These are phyloP conservation scores for Tetradesmus lagerheimii DNA, from an alignment of 139 green algal species.

Conservation along the genomic window DNA sequence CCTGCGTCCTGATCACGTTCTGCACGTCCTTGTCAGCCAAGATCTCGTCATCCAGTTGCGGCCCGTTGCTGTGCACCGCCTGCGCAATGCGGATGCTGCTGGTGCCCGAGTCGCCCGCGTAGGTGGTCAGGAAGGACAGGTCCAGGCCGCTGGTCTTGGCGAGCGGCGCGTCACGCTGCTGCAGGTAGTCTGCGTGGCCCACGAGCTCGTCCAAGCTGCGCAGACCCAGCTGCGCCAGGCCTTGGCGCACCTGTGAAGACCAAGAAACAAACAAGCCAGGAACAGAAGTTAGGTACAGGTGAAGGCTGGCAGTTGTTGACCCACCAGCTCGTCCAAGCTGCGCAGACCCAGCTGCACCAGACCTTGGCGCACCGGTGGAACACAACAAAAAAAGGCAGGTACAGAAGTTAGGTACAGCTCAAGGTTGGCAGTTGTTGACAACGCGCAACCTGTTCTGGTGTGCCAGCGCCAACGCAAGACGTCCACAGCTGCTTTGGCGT, in stretches of 20 bases:
- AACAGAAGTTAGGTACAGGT: too few species aligned
- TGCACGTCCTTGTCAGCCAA: constrained; percentile 87
- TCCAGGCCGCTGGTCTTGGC: constrained; percentile 95
- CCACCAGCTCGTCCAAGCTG: constrained; percentile 95
- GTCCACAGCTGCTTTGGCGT: too few species aligned
- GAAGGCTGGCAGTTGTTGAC: constrained; percentile 46
- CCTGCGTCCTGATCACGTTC: constrained; percentile 35
- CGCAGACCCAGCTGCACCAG: constrained; percentile 89
- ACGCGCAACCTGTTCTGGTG: too few species aligned
- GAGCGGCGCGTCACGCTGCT: constrained; percentile 71
- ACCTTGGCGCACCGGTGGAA: constrained; percentile 70
- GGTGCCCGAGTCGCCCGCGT: constrained; percentile 52
- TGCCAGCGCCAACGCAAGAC: too few species aligned
- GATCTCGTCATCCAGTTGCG: constrained; percentile 94
- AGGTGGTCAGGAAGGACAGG: constrained; percentile 93
- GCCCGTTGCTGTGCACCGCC: constrained; percentile 84
- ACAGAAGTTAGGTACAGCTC: too few species aligned
- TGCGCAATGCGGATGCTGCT: constrained; percentile 58
- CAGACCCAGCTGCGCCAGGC: constrained; percentile 89
- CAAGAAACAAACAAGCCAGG: not conserved
- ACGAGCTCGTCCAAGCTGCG: constrained; percentile 94
- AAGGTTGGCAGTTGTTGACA: constrained; percentile 47
- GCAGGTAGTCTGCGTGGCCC: constrained; percentile 84
- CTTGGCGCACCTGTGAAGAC: constrained; percentile 69
- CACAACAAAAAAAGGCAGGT: not conserved